Conservation (phyloP, 768 basidiomycete genomes). For the Pleurotus tuoliensis region DNA sequence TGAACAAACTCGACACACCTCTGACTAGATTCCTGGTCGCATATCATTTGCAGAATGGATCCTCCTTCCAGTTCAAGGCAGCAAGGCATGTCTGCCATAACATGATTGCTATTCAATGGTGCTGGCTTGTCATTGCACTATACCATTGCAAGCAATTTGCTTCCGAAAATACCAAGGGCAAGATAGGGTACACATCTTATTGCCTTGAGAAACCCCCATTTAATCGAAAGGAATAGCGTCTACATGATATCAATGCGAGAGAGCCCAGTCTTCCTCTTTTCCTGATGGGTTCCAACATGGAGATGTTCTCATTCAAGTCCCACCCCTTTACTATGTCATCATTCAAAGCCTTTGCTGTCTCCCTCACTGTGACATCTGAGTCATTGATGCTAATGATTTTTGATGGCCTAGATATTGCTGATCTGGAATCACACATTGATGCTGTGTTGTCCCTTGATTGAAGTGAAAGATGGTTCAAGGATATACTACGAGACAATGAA, state of each 20-base stretch:
- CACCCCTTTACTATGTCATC: no score
- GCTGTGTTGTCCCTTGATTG: no score
- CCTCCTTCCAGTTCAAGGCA: no score
- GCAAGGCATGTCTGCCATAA: background rate
- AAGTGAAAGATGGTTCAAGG: no score
- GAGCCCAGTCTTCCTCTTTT: slow-evolving; percentile 8
- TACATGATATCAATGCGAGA: background rate
- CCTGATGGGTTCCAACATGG: no score
- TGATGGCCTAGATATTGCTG: no score
- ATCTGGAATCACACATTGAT: no score
- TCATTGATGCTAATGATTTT: no score
- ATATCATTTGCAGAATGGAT: slow-evolving; percentile 4
- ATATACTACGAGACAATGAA: no score
- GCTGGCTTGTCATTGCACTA: background rate
- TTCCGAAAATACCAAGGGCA: background rate
- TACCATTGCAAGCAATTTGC: background rate
- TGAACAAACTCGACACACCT: background rate
- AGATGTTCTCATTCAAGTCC: no score
- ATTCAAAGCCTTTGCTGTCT: no score
- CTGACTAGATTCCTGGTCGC: slow-evolving; percentile 3
- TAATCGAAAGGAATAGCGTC: background rate
- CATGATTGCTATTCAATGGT: slow-evolving; percentile 6
- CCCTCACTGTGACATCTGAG: no score
- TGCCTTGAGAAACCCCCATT: background rate
- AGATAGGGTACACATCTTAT: background rate